These are phyloP conservation scores for Xylariomycetidae sp. DNA, from an alignment of 2,329 filamentous ascomycete species.

Conservation along the genomic window DNA sequence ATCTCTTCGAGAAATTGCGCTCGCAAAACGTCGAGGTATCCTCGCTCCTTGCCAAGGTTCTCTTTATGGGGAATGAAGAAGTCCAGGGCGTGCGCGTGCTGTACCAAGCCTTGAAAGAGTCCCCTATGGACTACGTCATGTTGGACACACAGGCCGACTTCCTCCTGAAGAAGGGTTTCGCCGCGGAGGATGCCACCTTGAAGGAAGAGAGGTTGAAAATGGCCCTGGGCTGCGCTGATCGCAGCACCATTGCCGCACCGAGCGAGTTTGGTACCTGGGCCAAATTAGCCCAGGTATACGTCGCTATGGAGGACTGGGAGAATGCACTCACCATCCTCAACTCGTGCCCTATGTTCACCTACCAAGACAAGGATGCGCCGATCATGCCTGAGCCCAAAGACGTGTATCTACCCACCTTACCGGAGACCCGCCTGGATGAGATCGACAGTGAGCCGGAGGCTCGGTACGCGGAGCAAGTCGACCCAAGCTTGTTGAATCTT, in stretches of 20 bases:
- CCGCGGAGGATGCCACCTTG: conserved; percentile 45
- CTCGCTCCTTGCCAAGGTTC: conserved; percentile 81
- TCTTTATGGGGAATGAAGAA: conserved; percentile 93
- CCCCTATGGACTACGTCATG: conserved; percentile 96
- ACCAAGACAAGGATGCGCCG: conserved; percentile 95
- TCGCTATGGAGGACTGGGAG: conserved; percentile 93
- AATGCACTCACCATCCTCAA: conserved; percentile 91
- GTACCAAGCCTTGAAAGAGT: conserved; percentile 80
- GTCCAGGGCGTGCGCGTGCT: conserved; percentile 89
- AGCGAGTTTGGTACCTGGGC: conserved; percentile 98
- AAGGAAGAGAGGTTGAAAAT: conserved; percentile 69
- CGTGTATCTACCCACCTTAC: conserved; percentile 77
- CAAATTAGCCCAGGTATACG: conserved; percentile 85
- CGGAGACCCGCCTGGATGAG: conserved; percentile 88
- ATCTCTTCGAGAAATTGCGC: conserved; percentile 93
- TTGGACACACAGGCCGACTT: conserved; percentile 93
- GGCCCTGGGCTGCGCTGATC: conserved; percentile 87
- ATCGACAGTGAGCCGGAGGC: conserved; percentile 88
- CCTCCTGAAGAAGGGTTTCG: conserved; percentile 72
- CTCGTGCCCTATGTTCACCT: conserved; percentile 99
- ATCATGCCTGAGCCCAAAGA: conserved; percentile 89
- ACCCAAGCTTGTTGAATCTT: conserved; percentile 77
- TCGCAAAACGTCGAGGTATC: conserved; percentile 89
- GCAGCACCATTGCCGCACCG: conserved; percentile 88
- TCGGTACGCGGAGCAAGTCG: conserved; percentile 76